Evolutionary conservation across 1,284 basidiomycete genomes (phyloP).

Genomic region (Ganoderma boninense): DNA sequence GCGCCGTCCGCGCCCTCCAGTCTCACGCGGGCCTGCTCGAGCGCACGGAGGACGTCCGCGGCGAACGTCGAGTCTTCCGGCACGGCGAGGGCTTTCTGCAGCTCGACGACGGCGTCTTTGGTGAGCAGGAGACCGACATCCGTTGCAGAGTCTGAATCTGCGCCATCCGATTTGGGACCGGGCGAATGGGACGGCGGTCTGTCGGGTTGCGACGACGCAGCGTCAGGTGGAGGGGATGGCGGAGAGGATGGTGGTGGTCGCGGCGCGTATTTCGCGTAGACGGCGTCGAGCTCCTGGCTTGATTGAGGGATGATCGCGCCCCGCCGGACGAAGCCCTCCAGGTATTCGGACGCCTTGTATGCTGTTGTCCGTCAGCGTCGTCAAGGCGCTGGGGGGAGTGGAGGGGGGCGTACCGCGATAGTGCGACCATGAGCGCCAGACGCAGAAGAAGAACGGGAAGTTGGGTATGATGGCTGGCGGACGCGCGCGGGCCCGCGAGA

Average conservation of each 20-base stretch:
- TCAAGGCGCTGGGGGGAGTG: not conserved
- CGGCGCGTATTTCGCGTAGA: slow-evolving; percentile 56
- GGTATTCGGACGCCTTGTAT: slow-evolving; percentile 75
- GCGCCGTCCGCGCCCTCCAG: slow-evolving; percentile 21
- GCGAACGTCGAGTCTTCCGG: slow-evolving; percentile 49
- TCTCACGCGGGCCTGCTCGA: slow-evolving; percentile 60
- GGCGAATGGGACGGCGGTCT: too few relatives aligned
- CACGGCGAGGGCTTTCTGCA: slow-evolving; percentile 57
- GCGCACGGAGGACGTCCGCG: slow-evolving; percentile 66
- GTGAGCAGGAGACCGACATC: slow-evolving; percentile 51
- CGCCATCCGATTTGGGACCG: too few relatives aligned
- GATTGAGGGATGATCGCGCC: slow-evolving; percentile 63
- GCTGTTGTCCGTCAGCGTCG: slow-evolving; percentile 52
- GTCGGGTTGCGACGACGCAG: too few relatives aligned
- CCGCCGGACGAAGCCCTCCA: slow-evolving; percentile 63
- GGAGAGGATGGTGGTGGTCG: too few relatives aligned
- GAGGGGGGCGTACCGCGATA: slow-evolving; percentile 69
- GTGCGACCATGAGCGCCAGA: slow-evolving; percentile 85
- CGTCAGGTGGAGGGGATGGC: too few relatives aligned
- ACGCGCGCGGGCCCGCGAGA: not conserved
- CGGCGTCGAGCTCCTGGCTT: slow-evolving; percentile 59
- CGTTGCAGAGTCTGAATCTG: slow-evolving; percentile 16
- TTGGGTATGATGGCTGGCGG: slow-evolving; percentile 78
- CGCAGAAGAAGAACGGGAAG: slow-evolving; percentile 84
- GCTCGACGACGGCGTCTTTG: slow-evolving; percentile 58